Percentiles rank a stretch among this genome's conserved stretches.
These are phyloP conservation scores for Carex myosuroides DNA, from an alignment of 176 grass and related monocot genomes.

Conservation along the genomic window DNA sequence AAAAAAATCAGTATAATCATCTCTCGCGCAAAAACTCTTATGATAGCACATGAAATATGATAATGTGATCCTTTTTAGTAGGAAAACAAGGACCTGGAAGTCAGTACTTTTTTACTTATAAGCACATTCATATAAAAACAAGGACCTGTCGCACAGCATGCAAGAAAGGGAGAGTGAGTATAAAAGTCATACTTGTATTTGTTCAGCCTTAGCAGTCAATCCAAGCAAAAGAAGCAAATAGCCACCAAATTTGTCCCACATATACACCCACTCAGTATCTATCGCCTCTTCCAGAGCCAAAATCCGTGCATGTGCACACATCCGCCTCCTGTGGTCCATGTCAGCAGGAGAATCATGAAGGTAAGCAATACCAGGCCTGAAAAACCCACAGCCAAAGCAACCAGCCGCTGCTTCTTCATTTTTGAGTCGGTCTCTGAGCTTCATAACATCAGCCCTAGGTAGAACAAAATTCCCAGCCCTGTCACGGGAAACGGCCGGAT, in stretches of 20 bases:
- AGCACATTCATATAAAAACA: background rate
- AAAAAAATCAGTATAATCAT: constrained; percentile 2
- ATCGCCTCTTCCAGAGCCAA: constrained; percentile 97
- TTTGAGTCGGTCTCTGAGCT: constrained; percentile 86
- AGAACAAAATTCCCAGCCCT: constrained; percentile 99
- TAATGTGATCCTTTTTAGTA: background rate
- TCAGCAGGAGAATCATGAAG: constrained; percentile 50
- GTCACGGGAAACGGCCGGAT: constrained; percentile 78
- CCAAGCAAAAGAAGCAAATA: constrained; percentile 99
- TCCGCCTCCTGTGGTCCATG: constrained; percentile 78
- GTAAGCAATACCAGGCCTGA: constrained; percentile 47
- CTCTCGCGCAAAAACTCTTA: background rate
- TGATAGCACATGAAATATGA: background rate
- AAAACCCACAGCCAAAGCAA: constrained; percentile 63
- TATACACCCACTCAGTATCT: constrained; percentile 99
- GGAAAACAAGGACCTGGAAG: background rate
- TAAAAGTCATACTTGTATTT: constrained; percentile 73
- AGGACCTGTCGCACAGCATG: background rate
- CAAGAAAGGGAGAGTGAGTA: background rate
- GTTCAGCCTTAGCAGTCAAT: constrained; percentile 97
- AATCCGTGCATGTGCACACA: constrained; percentile 99
- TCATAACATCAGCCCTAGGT: constrained; percentile 98
- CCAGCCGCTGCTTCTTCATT: constrained; percentile 88
- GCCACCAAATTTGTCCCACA: constrained; percentile 99
- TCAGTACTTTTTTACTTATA: background rate